Base-by-base conservation (phyloP, 106 monocot genomes). In the Cymbidium sinense region DNA sequence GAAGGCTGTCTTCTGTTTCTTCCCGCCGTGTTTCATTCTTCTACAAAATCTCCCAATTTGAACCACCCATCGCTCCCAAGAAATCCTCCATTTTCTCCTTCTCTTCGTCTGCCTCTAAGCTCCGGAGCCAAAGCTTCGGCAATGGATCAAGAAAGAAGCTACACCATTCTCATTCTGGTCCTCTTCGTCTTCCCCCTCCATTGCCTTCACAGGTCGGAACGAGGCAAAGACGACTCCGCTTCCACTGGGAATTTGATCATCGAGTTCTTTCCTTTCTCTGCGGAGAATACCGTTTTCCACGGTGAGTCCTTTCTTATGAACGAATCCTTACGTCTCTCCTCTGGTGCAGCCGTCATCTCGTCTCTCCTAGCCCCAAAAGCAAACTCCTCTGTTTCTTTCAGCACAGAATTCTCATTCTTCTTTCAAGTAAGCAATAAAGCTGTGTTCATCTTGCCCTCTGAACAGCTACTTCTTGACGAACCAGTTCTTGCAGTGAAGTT, bases 341-440 rank as follows among this genome's bases (percentile, higher is more conserved):
- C 37, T 7, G 3, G 37, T 7, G 7, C 37, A 39, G 3, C 37
- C 37, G 37, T 39, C 37, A 39, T 39, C 37, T 39, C 90, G 7
- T 34, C 90, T 62, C 82, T 95, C 85, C 75, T 19, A 25, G 83
- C 86, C 43, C 75, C 17, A 1, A 55, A 55, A 55, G 54, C 54
- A 55, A 55, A 55, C n/a, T 55, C 8, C 2, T 50, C 50, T 4
- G 5, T 82, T 2, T 25, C 11, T 0, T 44, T 80, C 41, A 85
- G 80, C 76, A 15, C 74, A 74, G 78, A 89, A 11, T 83, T 82
- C 11, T 91, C 89, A 29, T 90, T 92, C 81, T 86, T 87, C 15
- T 58, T 11, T 85, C 90, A 25, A 87, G 82, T 80, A 50, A 88
- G 23, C 34, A 65, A 9, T 79, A 82, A 73, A 2, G 3, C 36